These are phyloP conservation scores for Dipodascus albidus DNA, from an alignment of 805 yeast species.

Conservation along the genomic window DNA sequence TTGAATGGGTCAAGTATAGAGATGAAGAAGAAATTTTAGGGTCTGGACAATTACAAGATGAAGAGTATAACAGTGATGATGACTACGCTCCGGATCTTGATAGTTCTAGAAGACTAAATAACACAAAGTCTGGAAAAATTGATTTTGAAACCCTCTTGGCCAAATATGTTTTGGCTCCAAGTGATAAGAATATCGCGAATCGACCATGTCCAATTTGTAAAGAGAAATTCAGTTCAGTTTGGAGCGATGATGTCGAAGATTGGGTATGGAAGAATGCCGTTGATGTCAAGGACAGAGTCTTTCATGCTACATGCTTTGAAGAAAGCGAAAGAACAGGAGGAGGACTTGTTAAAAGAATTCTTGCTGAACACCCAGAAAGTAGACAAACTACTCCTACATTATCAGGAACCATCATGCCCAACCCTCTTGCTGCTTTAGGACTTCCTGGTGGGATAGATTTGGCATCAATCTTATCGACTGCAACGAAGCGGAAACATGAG, in stretches of 20 bases:
- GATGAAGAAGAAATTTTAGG: constrained; percentile 51
- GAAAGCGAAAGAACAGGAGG: constrained; percentile 35
- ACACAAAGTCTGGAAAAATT: constrained; percentile 11
- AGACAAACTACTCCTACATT: background rate
- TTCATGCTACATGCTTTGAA: constrained; percentile 58
- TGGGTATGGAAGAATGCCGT: constrained; percentile 74
- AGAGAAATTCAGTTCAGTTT: constrained; percentile 51
- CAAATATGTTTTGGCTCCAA: constrained; percentile 55
- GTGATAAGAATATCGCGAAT: constrained; percentile 45
- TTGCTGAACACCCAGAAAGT: constrained; percentile 1
- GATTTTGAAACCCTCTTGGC: constrained; percentile 27
- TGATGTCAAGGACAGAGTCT: constrained; percentile 36
- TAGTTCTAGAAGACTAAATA: constrained; percentile 3
- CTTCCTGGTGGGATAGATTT: constrained; percentile 3
- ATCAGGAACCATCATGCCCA: background rate
- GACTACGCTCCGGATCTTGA: constrained; percentile 12
- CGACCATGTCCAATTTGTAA: constrained; percentile 59
- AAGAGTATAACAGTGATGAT: constrained; percentile 4
- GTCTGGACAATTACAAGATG: constrained; percentile 9
- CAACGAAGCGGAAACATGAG: constrained; percentile 9
- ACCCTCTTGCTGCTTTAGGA: background rate
- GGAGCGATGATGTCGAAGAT: constrained; percentile 64
- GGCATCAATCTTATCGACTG: constrained; percentile 5
- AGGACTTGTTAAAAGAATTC: background rate
- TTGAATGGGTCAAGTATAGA: constrained; percentile 61